Conservation (phyloP, 805 yeast species). For the Yamadazyma phyllophila region DNA sequence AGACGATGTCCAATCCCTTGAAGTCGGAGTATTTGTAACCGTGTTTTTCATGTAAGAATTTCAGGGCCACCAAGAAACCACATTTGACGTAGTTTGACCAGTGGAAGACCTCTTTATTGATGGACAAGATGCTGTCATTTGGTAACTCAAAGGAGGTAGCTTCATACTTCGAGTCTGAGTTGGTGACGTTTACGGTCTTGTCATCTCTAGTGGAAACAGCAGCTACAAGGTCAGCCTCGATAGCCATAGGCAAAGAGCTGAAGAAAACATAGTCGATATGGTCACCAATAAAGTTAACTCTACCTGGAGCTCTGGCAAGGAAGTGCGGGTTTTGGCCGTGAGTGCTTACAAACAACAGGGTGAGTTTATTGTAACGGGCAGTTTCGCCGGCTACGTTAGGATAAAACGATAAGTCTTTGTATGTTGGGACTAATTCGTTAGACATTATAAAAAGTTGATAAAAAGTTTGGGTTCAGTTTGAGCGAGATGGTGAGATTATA, state of each 20-base stretch:
- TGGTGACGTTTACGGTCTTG: constrained; percentile 23
- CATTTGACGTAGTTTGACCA: constrained; percentile 75
- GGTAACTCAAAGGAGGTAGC: constrained; percentile 38
- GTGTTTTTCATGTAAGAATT: constrained; percentile 36
- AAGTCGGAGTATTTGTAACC: constrained; percentile 28
- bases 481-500: constrained; percentile 1
- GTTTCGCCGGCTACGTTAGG: constrained; percentile 25
- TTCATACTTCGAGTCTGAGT: constrained; percentile 35
- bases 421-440: constrained; percentile 29
- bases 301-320: constrained; percentile 66
- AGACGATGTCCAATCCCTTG: constrained; percentile 50
- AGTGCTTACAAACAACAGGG: constrained; percentile 19
- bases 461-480: neutral
- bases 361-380: constrained; percentile 26
- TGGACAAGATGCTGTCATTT: constrained; percentile 39
- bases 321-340: constrained; percentile 40
- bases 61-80: constrained; percentile 59
- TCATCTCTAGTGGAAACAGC: constrained; percentile 36
- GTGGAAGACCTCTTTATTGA: constrained; percentile 49
- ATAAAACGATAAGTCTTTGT: constrained; percentile 34
- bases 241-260: constrained; percentile 72
- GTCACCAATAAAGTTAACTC: constrained; percentile 74
- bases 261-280: constrained; percentile 70
- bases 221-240: constrained; percentile 58
- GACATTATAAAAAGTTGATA: neutral